A percentile compares a stretch with the other conserved stretches of the same genome.
phyloP scores from a whole-genome alignment of 495 filamentous ascomycete genomes.

The Penicillium paxilli region DNA sequence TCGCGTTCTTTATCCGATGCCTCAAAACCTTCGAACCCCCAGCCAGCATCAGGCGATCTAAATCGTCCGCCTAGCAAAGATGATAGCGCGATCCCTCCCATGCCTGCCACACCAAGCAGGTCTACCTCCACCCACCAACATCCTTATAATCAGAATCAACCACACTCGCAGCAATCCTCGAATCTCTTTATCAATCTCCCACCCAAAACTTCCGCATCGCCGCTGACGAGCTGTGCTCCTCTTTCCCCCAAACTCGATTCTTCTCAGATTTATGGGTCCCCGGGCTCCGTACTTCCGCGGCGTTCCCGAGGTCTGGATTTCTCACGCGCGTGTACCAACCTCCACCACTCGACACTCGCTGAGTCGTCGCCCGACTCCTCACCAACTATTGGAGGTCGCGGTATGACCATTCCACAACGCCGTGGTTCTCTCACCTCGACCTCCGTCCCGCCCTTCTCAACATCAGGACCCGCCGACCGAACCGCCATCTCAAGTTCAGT shows the following conservation, averaged over 20 bases:
- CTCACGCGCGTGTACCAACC: constrained; percentile 88
- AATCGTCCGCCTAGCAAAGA: constrained; percentile 63
- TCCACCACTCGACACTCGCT: constrained; percentile 93
- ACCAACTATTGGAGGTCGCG: constrained; percentile 76
- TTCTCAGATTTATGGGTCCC: constrained; percentile 78
- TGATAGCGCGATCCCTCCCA: constrained; percentile 65
- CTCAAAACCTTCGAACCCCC: constrained; percentile 31
- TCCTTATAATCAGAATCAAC: too few species aligned
- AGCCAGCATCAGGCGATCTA: constrained; percentile 28
- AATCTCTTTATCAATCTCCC: constrained; percentile 77
- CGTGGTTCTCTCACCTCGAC: constrained; percentile 50
- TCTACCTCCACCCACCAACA: constrained; percentile 36
- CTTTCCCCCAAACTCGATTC: constrained; percentile 85
- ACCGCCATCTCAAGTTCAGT: constrained; percentile 79
- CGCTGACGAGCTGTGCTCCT: constrained; percentile 64
- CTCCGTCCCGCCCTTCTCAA: constrained; percentile 39
- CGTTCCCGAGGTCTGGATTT: constrained; percentile 88
- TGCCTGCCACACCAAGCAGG: constrained; percentile 65
- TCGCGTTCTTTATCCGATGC: constrained; percentile 48
- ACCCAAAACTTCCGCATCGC: constrained; percentile 51
- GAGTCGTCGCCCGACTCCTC: constrained; percentile 93
- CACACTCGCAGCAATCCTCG: constrained; percentile 52
- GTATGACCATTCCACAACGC: constrained; percentile 73
- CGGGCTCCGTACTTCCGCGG: constrained; percentile 79
- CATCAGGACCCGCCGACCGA: constrained; percentile 57